Conservation (phyloP, 2,329 filamentous ascomycete species). For the Simplicillium sp. region DNA sequence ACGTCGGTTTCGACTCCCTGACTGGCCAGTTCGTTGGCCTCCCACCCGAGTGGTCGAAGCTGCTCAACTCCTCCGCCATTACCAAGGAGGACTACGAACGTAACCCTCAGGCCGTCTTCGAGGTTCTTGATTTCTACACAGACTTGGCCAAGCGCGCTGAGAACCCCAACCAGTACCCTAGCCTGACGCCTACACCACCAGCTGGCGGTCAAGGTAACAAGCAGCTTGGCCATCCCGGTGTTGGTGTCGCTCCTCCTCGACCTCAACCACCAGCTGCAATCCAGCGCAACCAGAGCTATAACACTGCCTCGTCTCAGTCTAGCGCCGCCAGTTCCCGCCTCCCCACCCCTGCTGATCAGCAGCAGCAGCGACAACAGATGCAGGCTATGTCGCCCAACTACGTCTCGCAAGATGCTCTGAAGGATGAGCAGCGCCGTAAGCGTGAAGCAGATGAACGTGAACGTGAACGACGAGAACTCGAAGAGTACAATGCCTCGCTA, state of each 20-base stretch:
- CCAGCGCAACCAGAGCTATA: constrained; percentile 35
- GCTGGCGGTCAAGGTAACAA: constrained; percentile 47
- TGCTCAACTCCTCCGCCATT: constrained; percentile 91
- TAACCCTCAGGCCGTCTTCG: constrained; percentile 78
- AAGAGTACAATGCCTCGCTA: constrained; percentile 82
- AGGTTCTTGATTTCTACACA: constrained; percentile 78
- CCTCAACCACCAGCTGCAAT: constrained; percentile 40
- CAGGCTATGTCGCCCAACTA: constrained; percentile 48
- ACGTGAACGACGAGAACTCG: constrained; percentile 62
- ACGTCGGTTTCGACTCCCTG: constrained; percentile 93
- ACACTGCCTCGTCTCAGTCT: constrained; percentile 24
- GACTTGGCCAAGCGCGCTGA: constrained; percentile 70
- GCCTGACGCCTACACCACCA: constrained; percentile 58
- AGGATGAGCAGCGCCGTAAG: constrained; percentile 48
- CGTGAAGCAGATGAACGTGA: constrained; percentile 36
- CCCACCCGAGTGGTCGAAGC: constrained; percentile 92
- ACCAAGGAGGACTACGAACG: constrained; percentile 98
- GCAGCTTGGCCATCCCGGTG: constrained; percentile 49
- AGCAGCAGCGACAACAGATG: constrained; percentile 42
- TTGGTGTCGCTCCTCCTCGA: constrained; percentile 59
- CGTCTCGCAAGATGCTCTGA: constrained; percentile 35
- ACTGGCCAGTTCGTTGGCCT: constrained; percentile 92
- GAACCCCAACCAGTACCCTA: constrained; percentile 59
- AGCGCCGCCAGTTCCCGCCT: constrained; percentile 30
- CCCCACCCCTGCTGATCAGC: constrained; percentile 35